Evolutionary conservation across 495 filamentous ascomycete genomes (phyloP), one percentile per base, ranked within the genome.

Genomic region (Durotheca rogersii): DNA sequence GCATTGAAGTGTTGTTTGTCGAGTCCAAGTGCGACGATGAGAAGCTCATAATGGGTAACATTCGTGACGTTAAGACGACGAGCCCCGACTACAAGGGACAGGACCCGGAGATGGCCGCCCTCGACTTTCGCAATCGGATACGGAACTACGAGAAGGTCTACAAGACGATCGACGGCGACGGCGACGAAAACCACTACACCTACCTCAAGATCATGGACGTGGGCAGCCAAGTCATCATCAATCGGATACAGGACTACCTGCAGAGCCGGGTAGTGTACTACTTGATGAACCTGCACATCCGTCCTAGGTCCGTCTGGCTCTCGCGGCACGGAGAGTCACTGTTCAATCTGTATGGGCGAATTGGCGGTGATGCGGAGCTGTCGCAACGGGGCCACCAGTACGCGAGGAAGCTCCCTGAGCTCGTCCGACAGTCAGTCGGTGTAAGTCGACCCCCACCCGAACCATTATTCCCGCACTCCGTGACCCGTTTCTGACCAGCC

Each of bases 141-240:
- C 83, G 84, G 53, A 95, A 96, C 66, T 98, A 98, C 67, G 93
- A 98, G 67, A 90, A 89, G 66, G 89, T 89, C 11, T 98, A 98
- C 65, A 80, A 95, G 72, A 90, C 88, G 0, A 89, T 98, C 59
- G 88, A 89, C 58, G 86, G 84, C 40, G 74, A 77, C 55, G 68
- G 69, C 23, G 82, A 89, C 43, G 93, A 98, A 73, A 81, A 79
- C 41, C 72, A 88, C 48, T 79, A 89, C 50, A 96, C 93, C 17
- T 98, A 95, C 62, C 85, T 96, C 56, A 96, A 98, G 71, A 83
- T 98, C 56, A 95, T 98, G 77, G 86, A 98, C 66, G 92, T 98
- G 3, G 90, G 91, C 6, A 85, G 84, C 31, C 89, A 93, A 54
- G 91, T 96, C 52, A 88, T 96, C 59, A 96, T 98, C 76, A 98